A percentile compares a stretch with the other conserved stretches of the same genome.
These are phyloP conservation scores for Aristolochia californica DNA, from an alignment of 164 flowering plant genomes.

Conservation along the genomic window DNA sequence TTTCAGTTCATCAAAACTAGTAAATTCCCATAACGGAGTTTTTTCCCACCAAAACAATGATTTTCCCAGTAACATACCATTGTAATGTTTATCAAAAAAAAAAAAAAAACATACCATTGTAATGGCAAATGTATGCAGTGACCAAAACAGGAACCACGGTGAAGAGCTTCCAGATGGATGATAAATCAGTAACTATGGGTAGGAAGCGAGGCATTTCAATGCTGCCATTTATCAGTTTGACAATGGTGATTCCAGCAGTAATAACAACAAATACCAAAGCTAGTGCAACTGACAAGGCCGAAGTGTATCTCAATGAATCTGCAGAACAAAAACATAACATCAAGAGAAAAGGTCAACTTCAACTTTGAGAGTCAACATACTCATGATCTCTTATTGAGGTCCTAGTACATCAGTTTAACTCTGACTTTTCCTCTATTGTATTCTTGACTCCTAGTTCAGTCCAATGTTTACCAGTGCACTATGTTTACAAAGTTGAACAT, in stretches of 20 bases:
- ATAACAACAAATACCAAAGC: slow-evolving; percentile 86
- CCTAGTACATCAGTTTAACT: too few species aligned
- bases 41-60: not conserved
- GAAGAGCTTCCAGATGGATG: slow-evolving; percentile 66
- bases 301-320: slow-evolving; percentile 85
- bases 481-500: too few species aligned
- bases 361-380: too few species aligned
- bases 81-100: too few species aligned
- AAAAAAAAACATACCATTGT: too few species aligned
- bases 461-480: too few species aligned
- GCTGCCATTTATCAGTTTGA: slow-evolving; percentile 55
- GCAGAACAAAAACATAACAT: slow-evolving; percentile 16
- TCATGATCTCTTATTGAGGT: too few species aligned
- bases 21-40: not conserved
- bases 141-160: slow-evolving; percentile 85
- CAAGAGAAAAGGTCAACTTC: too few species aligned
- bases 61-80: slow-evolving; percentile 16
- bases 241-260: slow-evolving; percentile 60
- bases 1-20: not conserved
- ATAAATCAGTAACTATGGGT: slow-evolving; percentile 48
- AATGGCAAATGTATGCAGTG: slow-evolving; percentile 90
- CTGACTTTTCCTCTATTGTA: too few species aligned
- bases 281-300: slow-evolving; percentile 81
- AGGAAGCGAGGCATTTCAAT: slow-evolving; percentile 65
- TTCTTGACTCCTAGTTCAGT: too few species aligned